Evolutionary conservation across 495 filamentous ascomycete genomes (phyloP), one percentile per base, ranked within the genome.

Genomic region (Penicillium egyptiacum): DNA sequence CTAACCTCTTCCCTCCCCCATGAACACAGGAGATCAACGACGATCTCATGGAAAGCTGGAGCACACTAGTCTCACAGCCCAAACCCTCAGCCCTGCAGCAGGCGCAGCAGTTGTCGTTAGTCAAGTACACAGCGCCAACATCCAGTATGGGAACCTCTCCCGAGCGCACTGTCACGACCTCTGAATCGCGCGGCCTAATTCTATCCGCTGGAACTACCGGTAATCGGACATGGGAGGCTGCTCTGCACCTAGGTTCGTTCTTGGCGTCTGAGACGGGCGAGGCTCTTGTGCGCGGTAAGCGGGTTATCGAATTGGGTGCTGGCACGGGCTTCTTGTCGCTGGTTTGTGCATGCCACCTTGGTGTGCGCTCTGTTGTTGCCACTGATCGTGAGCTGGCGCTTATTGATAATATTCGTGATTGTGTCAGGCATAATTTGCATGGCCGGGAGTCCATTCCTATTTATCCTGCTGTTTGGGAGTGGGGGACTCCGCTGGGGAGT

Each of bases 181-280:
- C 66, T 14, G 93, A 98, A 74, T 86, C 88, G 11, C 84, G 87
- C 4, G 79, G 80, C 26, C 68, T 96, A 1, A 83, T 98, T 41
- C 85, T 89, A 9, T 83, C 84, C 1, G 73, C 79, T 6, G 90
- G 89, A 4, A 96, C 89, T 3, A 97, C 93, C 0, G 93, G 93
- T 0, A 77, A 91, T 26, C 84, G 93, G 11, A 98, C 93, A 5
- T 98, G 93, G 93, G 93, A 96, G 74, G 93, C 93, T 4, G 85
- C 91, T 0, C 72, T 98, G n/a, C 88, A 92, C 66, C 79, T 97
- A 0, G 90, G 86, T 1, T 81, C 89, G 20, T 96, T 86, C 60
- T 84, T 94, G 31, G 74, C 81, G 11, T 72, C 76, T 0, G 48
- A 66, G 0, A 46, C 62, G 1, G 83, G 79, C 12, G 62, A 60